Base-by-base conservation (phyloP, 2,329 filamentous ascomycete species). In the Nectriaceae sp. region DNA sequence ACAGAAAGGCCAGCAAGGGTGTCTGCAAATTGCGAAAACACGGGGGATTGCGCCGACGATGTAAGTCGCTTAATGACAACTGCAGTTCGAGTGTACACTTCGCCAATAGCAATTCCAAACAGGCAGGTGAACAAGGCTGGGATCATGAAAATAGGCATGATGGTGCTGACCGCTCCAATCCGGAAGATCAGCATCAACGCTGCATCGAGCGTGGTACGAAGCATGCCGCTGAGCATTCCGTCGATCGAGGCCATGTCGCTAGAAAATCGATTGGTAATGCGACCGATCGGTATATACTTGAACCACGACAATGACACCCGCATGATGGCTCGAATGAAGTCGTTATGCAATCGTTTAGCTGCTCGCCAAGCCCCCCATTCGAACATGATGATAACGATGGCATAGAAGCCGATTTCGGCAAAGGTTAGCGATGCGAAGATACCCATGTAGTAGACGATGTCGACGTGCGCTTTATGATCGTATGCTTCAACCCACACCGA, bases 171-270 rank as follows among this genome's bases (percentile, higher is more conserved):
- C 29, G 73, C 72, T 1, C 66, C 73, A 35, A 79, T 66, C 5
- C 76, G 72, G 44, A 78, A 74, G 19, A 75, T 47, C 47, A 79
- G 65, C 16, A 70, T 63, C 44, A 77, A 65, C 10, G 64, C 53
- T 11, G 68, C 68, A 47, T 78, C 75, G 10, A 79, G 46, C 3
- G 69, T 70, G 35, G 59, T 55, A 4, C 74, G 71, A 1, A 81
- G 65, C 68, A 77, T 72, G 2, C 69, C 65, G 18, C 73, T 71
- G 5, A 83, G 63, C 1, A 66, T 58, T 6, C 70, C 74, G 54
- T 83, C 80, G 43, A 83, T 71, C 0, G 79, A 79, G n/a, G 73
- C 70, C 61, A 82, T 80, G 50, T 83, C 80, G 29, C 79, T 77
- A 1, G 77, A 77, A 53, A 83, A 80, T 11, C 80, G 75, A 56